Base-by-base conservation (phyloP, 1,284 basidiomycete species). In the Pascua sp. region DNA sequence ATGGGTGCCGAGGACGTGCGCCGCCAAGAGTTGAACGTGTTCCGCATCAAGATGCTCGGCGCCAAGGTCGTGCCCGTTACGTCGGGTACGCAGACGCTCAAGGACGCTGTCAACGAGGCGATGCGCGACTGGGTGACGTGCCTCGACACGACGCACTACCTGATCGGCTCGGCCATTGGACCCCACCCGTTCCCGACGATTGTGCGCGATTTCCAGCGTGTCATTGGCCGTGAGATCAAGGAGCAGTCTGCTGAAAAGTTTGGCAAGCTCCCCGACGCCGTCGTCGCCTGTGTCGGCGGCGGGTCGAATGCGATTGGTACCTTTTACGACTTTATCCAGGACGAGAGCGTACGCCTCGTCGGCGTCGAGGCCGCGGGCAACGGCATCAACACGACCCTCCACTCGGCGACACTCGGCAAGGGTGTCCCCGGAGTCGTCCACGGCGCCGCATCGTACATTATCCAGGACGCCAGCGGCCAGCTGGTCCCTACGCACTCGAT, bases 1-100 rank as follows among this genome's bases (percentile, higher is more conserved):
- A 98, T 99, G 95, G 96, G 96, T 54, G 86, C 91, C n/a, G 95
- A 98, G 78, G 96, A 98, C 77, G 94, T 97, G 18, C 84, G 92
- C 42, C 83, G 96, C 44, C 96, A 98, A 78, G 89, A 90, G 13
- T 79, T 98, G 67, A 98, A 98, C 78, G 96, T 98, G 37, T 98
- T 98, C 85, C 84, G 95, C 53, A 99, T 98, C 75, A 86, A 89
- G 73, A 97, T 98, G 93, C 83, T 98, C 38, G 96, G 96, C 56
- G 96, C 85, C 53, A 92, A 89, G 79, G 91, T 96, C 64, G 80
- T 98, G 51, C 89, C 95, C 12, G 95, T 98, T n/a, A 81, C 88
- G 58, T 94, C 93, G 11, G 96, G 96, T 18, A 90, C 92, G 48
- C 85, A 89, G 73, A 99, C 95, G 11, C 82, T 99, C 66, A 99